Evolutionary conservation across 805 yeast species (phyloP), one percentile per base, ranked within the genome.

Genomic region (Candida ulmi): DNA sequence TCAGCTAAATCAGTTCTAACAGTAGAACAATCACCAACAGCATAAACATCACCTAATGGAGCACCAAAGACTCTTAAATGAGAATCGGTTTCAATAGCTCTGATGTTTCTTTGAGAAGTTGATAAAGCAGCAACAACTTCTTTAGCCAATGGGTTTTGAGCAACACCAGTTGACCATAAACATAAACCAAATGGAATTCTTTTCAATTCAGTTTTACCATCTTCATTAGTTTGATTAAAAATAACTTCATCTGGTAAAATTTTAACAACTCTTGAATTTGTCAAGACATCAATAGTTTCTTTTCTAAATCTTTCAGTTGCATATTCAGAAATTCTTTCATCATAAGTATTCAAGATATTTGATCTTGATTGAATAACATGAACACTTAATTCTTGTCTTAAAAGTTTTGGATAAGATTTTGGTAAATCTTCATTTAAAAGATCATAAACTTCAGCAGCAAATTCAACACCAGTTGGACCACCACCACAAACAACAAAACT

Each of bases 81-180:
- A n/a, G 82, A 66, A 55, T 82, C 88, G 1, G 88, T 81, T 55
- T 82, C 88, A 35, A 82, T 74, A n/a, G 88, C 88, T 48, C 83
- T 73, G 50, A 67, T 71, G 55, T 82, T 82, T 47, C 65, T 66
- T 60, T 82, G 88, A 24, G 61, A 54, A 1, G 60, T 66, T 11
- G 57, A 52, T 28, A 82, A 61, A n/a, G 66, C 58, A 17, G 66
- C 60, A 34, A 73, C 80, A 33, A 82, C 66, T 29, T 69, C 69
- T 53, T 71, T 69, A 8, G 85, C 80, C 36, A 82, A 55, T 13
- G 81, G 83, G 44, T 77, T 72, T 49, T 76, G 80, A 7, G 83
- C 76, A 30, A 81, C 84, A 44, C 88, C 88, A 1, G 88, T 82
- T 2, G 87, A 80, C 88, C 88, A 82, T 34, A 82, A 56, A 55